Conservation (phyloP, 169 alveolate species). For the Cryptosporidium ubiquitum region DNA sequence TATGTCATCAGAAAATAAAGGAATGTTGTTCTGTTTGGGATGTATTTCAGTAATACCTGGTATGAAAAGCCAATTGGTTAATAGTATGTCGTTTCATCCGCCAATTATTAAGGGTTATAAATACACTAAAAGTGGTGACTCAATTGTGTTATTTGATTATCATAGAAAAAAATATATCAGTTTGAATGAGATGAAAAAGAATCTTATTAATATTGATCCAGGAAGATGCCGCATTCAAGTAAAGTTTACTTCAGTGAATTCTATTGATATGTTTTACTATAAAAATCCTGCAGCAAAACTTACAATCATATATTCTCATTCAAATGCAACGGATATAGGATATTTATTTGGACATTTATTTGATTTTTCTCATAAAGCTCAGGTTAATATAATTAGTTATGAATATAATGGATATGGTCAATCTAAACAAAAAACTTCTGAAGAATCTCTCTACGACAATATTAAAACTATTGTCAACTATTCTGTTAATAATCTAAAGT, state of each 20-base stretch:
- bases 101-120: conserved; percentile 42
- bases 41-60: conserved; percentile 65
- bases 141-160: conserved; percentile 22
- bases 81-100: conserved; percentile 56
- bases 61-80: conserved; percentile 31
- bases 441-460: conserved; percentile 70
- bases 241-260: conserved; percentile 10
- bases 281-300: conserved; percentile 60
- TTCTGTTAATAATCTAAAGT: conserved; percentile 14
- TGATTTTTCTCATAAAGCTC: conserved; percentile 72
- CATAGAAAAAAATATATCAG: conserved; percentile 24
- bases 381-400: conserved; percentile 77
- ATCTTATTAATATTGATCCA: conserved; percentile 24
- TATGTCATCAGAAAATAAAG: conserved; percentile 20
- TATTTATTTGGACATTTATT: conserved; percentile 74
- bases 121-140: neutral
- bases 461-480: conserved; percentile 76
- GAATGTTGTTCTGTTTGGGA: conserved; percentile 47
- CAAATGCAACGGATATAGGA: conserved; percentile 83
- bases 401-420: conserved; percentile 83
- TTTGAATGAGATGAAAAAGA: conserved; percentile 21
- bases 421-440: conserved; percentile 73
- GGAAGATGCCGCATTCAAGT: conserved; percentile 34
- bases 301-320: conserved; percentile 81
- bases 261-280: conserved; percentile 15